Evolutionary conservation across 192 early-diverging fungal species (phyloP).

Genomic region (Dimargaris cristalligena): DNA sequence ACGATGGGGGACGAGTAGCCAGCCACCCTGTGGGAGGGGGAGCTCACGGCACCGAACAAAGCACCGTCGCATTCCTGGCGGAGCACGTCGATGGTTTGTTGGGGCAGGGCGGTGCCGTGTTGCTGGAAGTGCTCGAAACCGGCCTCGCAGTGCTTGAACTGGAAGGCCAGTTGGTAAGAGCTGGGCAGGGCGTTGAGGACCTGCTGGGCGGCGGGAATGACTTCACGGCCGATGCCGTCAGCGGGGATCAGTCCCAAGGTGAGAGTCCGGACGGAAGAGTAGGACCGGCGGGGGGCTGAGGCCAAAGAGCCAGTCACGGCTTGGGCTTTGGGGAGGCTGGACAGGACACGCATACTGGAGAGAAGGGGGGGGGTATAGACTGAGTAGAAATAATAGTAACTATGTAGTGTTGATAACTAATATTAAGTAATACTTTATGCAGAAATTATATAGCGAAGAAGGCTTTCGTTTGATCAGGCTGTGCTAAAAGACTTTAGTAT

Average conservation of each 20-base stretch:
- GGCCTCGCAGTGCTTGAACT: conserved; percentile 75
- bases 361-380: no score
- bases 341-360: no score
- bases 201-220: conserved; percentile 83
- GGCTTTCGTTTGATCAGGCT: no score
- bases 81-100: conserved; percentile 63
- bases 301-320: no score
- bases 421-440: no score
- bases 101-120: conserved; percentile 81
- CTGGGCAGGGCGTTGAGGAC: conserved; percentile 64
- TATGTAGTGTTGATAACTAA: no score
- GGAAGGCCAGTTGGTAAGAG: conserved; percentile 36
- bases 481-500: no score
- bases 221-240: conserved; percentile 93
- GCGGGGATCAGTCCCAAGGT: conserved; percentile 89
- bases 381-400: no score
- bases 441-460: no score
- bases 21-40: conserved; percentile 93
- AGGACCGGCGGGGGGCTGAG: no score
- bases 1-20: conserved; percentile 98
- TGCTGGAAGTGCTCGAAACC: conserved; percentile 94
- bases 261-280: no score
- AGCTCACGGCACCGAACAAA: conserved; percentile 94
- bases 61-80: conserved; percentile 79
- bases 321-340: no score